Evolutionary conservation across 2,329 filamentous ascomycete species (phyloP), one percentile per base, ranked within the genome.

Genomic region (Aspergillus sojae): DNA sequence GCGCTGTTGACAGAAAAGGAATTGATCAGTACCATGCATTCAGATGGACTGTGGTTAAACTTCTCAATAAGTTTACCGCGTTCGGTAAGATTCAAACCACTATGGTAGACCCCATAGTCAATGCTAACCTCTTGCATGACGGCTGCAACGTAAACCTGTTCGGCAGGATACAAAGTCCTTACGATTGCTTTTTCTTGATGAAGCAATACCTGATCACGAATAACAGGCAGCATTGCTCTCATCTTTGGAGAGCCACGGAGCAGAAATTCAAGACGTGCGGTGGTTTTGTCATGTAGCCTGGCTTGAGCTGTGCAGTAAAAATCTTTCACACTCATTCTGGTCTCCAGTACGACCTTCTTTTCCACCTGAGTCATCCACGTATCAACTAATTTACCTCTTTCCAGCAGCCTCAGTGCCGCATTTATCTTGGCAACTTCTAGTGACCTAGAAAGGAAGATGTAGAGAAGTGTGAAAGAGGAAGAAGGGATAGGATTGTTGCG

Each of bases 221-320:
- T 39, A 23, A 16, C 26, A 0, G 53, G 30, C 3, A 56, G 34
- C 21, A 56, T 34, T 10, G 30, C 34, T 16, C 53, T 12, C 53
- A 26, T 56, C 10, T 56, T 56, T 6, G 53, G 53, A 16, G 53
- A 56, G n/a, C 53, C 53, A 3, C 34, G 19, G 12, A 56, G n/a
- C 14, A 56, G 30, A 39, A 56, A 56, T 14, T 41, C 21, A 10
- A 56, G 53, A 7, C 16, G 23, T 23, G 53, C 14, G n/a, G 19
- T 21, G 5, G 5, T 16, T 10, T 5, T 10, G 0, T 21, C 3
- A 0, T 23, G 9, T 11, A 9, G 2, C 5, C n/a, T 10, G 2
- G 43, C 16, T n/a, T 45, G 21, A 1, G 43, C n/a, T 9, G 19
- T 45, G 5, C 7, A 5, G n/a, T 45, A 23, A 11, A 45, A 45